These are phyloP conservation scores for Dictyostelium firmibasis DNA, from an alignment of 78 protist species.

Conservation along the genomic window DNA sequence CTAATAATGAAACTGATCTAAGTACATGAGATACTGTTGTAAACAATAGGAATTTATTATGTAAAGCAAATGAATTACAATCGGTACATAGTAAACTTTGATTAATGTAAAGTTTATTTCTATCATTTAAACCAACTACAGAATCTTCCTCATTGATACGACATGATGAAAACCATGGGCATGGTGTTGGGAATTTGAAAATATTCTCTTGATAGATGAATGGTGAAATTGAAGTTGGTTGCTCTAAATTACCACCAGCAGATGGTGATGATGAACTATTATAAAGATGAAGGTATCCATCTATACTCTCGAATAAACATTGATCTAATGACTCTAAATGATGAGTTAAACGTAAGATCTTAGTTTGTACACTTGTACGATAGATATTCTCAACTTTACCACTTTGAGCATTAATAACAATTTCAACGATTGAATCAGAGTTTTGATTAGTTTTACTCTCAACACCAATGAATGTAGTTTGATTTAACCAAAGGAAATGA, in stretches of 20 bases:
- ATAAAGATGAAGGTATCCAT: slow-evolving; percentile 45
- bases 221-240: not conserved
- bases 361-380: not conserved
- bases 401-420: not conserved
- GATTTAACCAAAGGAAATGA: slow-evolving; percentile 34
- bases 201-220: slow-evolving; percentile 9
- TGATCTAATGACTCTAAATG: not conserved
- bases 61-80: slow-evolving; percentile 81
- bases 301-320: slow-evolving; percentile 43
- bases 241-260: not conserved
- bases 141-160: slow-evolving; percentile 15
- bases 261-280: not conserved
- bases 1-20: slow-evolving; percentile 52
- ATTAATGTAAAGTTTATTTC: slow-evolving; percentile 43
- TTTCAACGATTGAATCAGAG: not conserved
- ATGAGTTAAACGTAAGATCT: not conserved
- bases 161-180: slow-evolving; percentile 44
- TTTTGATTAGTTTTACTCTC: not conserved
- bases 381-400: not conserved
- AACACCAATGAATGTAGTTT: slow-evolving; percentile 19
- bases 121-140: slow-evolving; percentile 66
- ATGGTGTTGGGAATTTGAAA: slow-evolving; percentile 64
- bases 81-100: slow-evolving; percentile 21
- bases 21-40: slow-evolving; percentile 79
- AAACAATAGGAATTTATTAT: slow-evolving; percentile 81